These are phyloP conservation scores for Gleditsia sinensis DNA, from an alignment of 306 rosid species.

Conservation along the genomic window DNA sequence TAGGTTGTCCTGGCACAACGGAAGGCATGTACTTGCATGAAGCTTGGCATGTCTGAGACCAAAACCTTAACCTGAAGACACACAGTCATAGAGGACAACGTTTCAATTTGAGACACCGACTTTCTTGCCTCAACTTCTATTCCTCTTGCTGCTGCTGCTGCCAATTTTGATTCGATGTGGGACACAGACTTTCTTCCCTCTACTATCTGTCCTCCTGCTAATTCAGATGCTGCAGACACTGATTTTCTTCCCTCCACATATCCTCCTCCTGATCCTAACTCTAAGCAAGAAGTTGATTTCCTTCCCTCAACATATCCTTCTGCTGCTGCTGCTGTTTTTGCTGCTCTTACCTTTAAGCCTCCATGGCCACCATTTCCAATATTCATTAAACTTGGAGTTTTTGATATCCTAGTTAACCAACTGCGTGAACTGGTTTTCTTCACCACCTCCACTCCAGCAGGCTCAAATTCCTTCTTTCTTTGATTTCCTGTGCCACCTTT, in stretches of 20 bases:
- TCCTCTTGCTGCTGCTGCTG: constrained; percentile 13
- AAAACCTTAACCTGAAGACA: constrained; percentile 82
- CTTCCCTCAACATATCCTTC: constrained; percentile 46
- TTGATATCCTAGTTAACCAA: constrained; percentile 58
- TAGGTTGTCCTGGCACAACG: constrained; percentile 75
- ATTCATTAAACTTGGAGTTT: constrained; percentile 22
- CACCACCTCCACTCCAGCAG: constrained; percentile 16
- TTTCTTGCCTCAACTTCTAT: constrained; percentile 61
- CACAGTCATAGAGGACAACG: constrained; percentile 60
- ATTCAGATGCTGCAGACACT: constrained; percentile 34
- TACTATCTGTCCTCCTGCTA: neutral
- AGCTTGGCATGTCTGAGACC: constrained; percentile 86
- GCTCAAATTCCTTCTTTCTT: constrained; percentile 37
- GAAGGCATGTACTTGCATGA: constrained; percentile 94
- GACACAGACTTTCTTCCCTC: constrained; percentile 15
- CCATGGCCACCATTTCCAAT: constrained; percentile 18
- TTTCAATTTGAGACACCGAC: constrained; percentile 87
- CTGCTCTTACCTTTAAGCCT: neutral
- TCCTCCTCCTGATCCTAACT: constrained; percentile 38
- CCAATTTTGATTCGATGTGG: constrained; percentile 7
- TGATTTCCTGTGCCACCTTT: constrained; percentile 53
- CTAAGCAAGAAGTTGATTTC: constrained; percentile 45
- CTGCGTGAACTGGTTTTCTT: constrained; percentile 50
- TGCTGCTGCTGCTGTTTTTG: neutral
- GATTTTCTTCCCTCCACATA: constrained; percentile 50